Conservation (phyloP, 2,329 filamentous ascomycete species). For the Arachnopeziza araneosa region DNA sequence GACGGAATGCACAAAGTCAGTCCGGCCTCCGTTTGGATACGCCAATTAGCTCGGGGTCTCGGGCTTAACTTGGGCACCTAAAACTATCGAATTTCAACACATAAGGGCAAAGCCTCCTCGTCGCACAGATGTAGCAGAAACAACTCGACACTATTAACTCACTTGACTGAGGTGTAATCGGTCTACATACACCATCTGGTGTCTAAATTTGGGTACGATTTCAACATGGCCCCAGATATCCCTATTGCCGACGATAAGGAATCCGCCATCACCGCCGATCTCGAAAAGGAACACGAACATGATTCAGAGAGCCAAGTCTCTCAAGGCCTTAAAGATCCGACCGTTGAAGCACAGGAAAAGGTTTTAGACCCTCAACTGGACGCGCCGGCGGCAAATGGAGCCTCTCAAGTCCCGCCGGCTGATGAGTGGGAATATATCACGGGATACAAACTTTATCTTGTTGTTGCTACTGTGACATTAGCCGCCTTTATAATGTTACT, state of each 20-base stretch:
- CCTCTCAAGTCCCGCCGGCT: background rate
- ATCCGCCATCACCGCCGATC: background rate
- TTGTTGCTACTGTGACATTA: slow-evolving; percentile 36
- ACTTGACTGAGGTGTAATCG: background rate
- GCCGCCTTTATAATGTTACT: slow-evolving; percentile 44
- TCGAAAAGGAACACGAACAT: background rate
- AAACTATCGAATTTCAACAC: background rate
- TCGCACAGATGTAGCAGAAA: background rate
- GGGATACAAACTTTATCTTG: slow-evolving; percentile 15
- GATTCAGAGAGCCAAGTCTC: background rate
- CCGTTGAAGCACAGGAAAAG: background rate
- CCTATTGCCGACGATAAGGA: background rate
- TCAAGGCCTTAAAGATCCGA: background rate
- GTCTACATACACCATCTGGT: no score
- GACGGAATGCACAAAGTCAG: background rate
- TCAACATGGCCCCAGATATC: background rate
- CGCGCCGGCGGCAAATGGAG: background rate
- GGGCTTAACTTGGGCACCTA: background rate
- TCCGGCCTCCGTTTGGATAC: background rate
- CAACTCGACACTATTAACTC: background rate
- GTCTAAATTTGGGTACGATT: background rate
- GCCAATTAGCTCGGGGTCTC: background rate
- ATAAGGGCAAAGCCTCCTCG: background rate
- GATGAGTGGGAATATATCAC: slow-evolving; percentile 19
- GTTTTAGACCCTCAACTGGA: background rate